These are phyloP conservation scores for Cryptococcus neoformans DNA, from an alignment of 1,284 basidiomycete genomes.

Conservation along the genomic window DNA sequence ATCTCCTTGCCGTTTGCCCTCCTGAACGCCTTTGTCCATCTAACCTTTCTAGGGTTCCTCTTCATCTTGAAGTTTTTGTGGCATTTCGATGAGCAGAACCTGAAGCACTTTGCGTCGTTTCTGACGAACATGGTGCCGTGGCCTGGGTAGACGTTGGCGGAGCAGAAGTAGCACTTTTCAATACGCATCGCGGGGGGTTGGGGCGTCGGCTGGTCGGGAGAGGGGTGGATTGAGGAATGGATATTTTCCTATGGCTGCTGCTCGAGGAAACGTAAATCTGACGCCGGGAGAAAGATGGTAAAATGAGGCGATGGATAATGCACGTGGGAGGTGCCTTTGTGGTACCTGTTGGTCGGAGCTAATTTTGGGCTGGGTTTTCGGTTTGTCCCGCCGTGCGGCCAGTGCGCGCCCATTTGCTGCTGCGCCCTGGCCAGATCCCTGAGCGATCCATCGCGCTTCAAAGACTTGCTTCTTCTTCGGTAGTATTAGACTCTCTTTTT, in stretches of 20 bases:
- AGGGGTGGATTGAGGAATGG: constrained; percentile 2
- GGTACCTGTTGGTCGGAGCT: too few species aligned
- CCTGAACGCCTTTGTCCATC: constrained; percentile 99
- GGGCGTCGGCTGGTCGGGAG: background rate
- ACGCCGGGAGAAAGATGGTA: too few species aligned
- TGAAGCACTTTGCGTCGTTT: constrained; percentile 94
- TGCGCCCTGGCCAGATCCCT: background rate
- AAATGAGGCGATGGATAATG: too few species aligned
- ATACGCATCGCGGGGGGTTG: constrained; percentile 61
- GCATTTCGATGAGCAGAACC: constrained; percentile 97
- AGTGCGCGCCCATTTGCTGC: background rate
- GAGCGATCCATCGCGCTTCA: background rate
- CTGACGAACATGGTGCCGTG: constrained; percentile 94
- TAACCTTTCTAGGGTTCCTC: constrained; percentile 97
- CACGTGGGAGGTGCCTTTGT: too few species aligned
- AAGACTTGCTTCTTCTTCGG: background rate
- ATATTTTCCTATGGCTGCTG: background rate
- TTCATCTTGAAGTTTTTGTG: constrained; percentile 99
- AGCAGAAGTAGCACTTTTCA: constrained; percentile 91
- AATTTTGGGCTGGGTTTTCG: background rate
- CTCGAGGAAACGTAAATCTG: too few species aligned
- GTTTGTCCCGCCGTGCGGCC: background rate
- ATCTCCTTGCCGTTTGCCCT: constrained; percentile 99
- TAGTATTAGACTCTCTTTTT: too few species aligned
- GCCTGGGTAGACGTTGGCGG: constrained; percentile 90